These are phyloP conservation scores for Leishmania tarentolae DNA, from an alignment of 208 protist genomes.

Conservation along the genomic window DNA sequence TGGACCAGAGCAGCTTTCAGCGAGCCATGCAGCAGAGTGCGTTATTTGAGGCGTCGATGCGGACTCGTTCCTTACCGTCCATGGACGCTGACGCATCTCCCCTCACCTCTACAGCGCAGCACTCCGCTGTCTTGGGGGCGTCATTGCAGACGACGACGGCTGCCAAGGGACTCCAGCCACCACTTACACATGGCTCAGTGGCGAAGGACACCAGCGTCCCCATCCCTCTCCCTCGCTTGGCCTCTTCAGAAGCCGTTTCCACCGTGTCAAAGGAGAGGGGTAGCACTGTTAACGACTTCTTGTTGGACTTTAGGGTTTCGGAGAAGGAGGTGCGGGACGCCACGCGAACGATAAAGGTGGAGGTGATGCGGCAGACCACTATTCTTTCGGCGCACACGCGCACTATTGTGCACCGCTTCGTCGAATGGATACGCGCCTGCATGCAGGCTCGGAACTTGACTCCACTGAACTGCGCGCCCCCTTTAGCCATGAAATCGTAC, in stretches of 20 bases:
- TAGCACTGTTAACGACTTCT: constrained; percentile 6
- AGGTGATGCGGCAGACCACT: constrained; percentile 16
- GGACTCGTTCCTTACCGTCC: background rate
- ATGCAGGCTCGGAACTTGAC: constrained; percentile 22
- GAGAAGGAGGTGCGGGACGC: constrained; percentile 45
- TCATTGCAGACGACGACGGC: background rate
- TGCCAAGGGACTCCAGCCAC: background rate
- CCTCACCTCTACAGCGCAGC: background rate
- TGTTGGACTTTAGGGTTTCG: constrained; percentile 36
- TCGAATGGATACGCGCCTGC: constrained; percentile 18
- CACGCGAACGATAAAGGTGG: constrained; percentile 32
- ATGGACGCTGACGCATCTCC: background rate
- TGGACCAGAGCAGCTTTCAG: constrained; percentile 45
- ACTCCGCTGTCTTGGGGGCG: background rate
- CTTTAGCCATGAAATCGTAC: background rate
- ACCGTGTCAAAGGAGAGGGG: constrained; percentile 9
- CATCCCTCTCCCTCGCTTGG: background rate
- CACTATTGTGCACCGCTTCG: constrained; percentile 21
- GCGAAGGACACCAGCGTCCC: background rate
- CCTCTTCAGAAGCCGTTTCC: constrained; percentile 2
- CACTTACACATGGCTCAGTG: background rate
- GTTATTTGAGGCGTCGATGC: constrained; percentile 6
- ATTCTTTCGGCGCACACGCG: constrained; percentile 25
- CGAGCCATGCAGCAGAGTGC: constrained; percentile 20
- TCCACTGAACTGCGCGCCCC: constrained; percentile 13